Conservation (phyloP, 1,284 basidiomycete species). For the Cutaneotrichosporon cyanovorans region DNA sequence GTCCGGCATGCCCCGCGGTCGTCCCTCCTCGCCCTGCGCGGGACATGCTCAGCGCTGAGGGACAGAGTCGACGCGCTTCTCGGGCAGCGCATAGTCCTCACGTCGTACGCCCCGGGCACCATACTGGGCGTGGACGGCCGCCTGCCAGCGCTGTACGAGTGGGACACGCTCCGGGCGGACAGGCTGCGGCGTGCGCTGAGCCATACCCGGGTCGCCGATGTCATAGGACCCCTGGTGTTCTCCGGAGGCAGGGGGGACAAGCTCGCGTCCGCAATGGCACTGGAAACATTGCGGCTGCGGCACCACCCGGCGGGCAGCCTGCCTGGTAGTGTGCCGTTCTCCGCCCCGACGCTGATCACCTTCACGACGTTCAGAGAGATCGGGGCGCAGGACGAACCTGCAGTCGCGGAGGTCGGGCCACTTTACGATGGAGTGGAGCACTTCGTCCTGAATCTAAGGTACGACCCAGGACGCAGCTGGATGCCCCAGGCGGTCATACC, state of each 20-base stretch:
- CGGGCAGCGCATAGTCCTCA: slow-evolving; percentile 8
- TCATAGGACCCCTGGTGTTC: slow-evolving; percentile 5
- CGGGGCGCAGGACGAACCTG: slow-evolving; percentile 3
- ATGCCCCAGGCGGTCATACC: slow-evolving; percentile 7
- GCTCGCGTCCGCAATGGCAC: not conserved
- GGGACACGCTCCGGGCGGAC: not conserved
- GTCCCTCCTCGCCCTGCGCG: slow-evolving; percentile 6
- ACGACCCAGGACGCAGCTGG: slow-evolving; percentile 14
- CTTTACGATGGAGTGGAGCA: slow-evolving; percentile 5
- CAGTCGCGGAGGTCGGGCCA: slow-evolving; percentile 8
- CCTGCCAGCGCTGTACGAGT: slow-evolving; percentile 6
- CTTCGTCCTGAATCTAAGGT: slow-evolving; percentile 12
- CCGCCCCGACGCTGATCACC: slow-evolving; percentile 1
- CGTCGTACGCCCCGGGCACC: slow-evolving; percentile 1
- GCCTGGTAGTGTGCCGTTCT: slow-evolving; percentile 1
- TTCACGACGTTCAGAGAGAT: slow-evolving; percentile 12
- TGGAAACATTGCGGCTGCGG: slow-evolving; percentile 7
- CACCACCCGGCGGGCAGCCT: slow-evolving; percentile 4
- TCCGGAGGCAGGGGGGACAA: not conserved
- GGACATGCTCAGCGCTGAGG: slow-evolving; percentile 4
- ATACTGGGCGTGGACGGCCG: not conserved
- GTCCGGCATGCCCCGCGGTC: slow-evolving; percentile 1
- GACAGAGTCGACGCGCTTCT: slow-evolving; percentile 10
- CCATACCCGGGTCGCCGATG: slow-evolving; percentile 9
- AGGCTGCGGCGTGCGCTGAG: slow-evolving; percentile 2